Base-by-base conservation (phyloP, 2,329 filamentous ascomycete species). In the Ceratocystis harringtonii region DNA sequence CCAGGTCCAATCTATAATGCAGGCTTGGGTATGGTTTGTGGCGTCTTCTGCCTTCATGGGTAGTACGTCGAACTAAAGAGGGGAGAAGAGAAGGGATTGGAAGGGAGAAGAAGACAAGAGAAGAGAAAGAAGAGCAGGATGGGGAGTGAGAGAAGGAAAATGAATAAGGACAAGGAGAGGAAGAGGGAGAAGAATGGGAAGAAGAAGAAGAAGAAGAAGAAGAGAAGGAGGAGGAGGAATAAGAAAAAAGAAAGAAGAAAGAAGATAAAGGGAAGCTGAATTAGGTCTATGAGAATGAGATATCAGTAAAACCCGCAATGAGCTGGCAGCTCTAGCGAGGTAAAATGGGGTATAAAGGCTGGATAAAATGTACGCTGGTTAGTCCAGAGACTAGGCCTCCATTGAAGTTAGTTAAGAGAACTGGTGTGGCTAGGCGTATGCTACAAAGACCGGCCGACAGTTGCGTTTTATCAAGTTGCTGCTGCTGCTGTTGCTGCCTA, bases 301-400 rank as follows among this genome's bases (percentile, higher is more conserved):
- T 32, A 32, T 58, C 52, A 58, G 52, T 57, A 58, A 58, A 58
- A 30, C 52, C 52, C 52, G 52, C 52, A 58, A 58, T 58, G 52
- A 58, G 52, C 52, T 32, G 52, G 52, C 52, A 32, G 28, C 8
- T 58, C 28, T 58, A 58, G 52, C 22, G 28, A 58, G 52, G 52
- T 32, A 58, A 58, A 58, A 58, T 32, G 28, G 52, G 52, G 52
- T 30, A 58, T 58, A 17, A 32, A 10, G 28, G 52, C 28, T 32
- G 12, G 25, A 32, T 17, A 58, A 32, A 58, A 30, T 32, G 8
- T 17, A 19, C 15, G 28, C 52, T 30, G 52, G 52, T 30, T 58
- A 15, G 52, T 32, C 7, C 5, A 58, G 52, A 58, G 52, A 32
- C 52, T 58, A 17, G 25, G 52, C 12, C 52, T 58, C 25, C 17